Evolutionary conservation across 768 basidiomycete species (phyloP), one percentile per base, ranked within the genome.

Genomic region (Tremella fuciformis): DNA sequence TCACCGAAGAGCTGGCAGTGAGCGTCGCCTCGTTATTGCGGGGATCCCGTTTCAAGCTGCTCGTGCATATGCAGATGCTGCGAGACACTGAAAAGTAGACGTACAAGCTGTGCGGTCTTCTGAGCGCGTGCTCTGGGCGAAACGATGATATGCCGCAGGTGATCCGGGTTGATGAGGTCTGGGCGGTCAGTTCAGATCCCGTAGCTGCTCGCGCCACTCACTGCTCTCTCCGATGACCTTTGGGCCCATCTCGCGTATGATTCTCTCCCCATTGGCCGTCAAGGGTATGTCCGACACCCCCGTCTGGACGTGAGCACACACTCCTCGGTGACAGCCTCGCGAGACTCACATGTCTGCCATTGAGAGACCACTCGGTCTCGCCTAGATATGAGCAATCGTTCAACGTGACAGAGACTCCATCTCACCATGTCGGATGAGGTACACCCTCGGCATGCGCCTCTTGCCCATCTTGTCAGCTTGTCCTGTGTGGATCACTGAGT

Each of bases 331-430:
- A 8, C 22, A 40, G 39, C 21, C 8, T 29, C n/a, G 22, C 24
- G 34, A 26, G 15, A 47, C 58, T 54, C 29, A 70, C 69, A 57
- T 71, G 70, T 47, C 70, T 55, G 65, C 91, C 91, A 66, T 88
- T 91, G 44, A 87, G 69, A 16, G 89, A 89, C 91, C 92, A 97
- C 75, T 93, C 92, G 1, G 93, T 97, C 80, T 96, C 88, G 29
- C 91, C 88, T 90, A 24, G 42, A 15, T 11, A 46, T 60, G 49
- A 59, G 58, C 48, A 3, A 9, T 18, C 19, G 2, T 47, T n/a
- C 1, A n/a, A 19, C n/a, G 47, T n/a, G 16, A n/a, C 50, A 2
- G 19, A 41, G 26, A 40, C n/a, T 26, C 26, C 38, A 16, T 21
- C 76, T 54, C 64, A 85, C 88, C 90, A 74, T 92, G 89, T 60